Conservation (phyloP, 352 stramenopile genomes). For the Phytopythium cucurbitacearum region DNA sequence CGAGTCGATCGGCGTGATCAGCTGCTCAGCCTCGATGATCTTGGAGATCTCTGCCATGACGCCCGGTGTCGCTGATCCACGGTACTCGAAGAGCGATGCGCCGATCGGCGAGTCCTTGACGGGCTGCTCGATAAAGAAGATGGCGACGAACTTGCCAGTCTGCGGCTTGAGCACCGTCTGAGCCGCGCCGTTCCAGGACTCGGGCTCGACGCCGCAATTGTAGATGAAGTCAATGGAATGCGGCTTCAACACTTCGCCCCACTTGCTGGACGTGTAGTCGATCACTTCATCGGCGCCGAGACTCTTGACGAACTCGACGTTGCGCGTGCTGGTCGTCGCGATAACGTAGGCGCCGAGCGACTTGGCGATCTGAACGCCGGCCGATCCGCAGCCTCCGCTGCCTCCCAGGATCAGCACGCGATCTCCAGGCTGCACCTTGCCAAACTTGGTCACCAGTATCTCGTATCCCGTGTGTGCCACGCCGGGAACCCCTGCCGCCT, state of each 20-base stretch:
- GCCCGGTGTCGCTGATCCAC: too few relatives aligned
- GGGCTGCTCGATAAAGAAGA: constrained; percentile 11
- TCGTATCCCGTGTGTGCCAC: constrained; percentile 29
- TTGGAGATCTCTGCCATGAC: constrained; percentile 1
- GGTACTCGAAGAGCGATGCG: background rate
- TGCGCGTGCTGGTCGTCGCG: constrained; percentile 26
- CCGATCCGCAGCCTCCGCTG: constrained; percentile 38
- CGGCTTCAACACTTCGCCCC: constrained; percentile 16
- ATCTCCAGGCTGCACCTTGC: constrained; percentile 12
- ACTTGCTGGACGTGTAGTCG: constrained; percentile 43
- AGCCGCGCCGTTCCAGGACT: constrained; percentile 13
- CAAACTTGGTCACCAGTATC: constrained; percentile 13
- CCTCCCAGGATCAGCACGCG: constrained; percentile 46
- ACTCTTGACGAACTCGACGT: constrained; percentile 26
- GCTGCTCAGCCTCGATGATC: constrained; percentile 18
- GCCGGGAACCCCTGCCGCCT: constrained; percentile 26
- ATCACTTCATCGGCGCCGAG: constrained; percentile 39
- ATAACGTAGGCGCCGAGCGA: constrained; percentile 19
- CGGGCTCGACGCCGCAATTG: constrained; percentile 17
- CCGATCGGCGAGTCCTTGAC: constrained; percentile 24
- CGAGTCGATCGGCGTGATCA: constrained; percentile 37
- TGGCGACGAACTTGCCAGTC: constrained; percentile 24
- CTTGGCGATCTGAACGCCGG: constrained; percentile 56
- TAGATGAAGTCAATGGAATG: constrained; percentile 31
- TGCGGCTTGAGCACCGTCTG: constrained; percentile 22